Evolutionary conservation across 2,329 filamentous ascomycete genomes (phyloP).

Genomic region (Alternaria sp.): DNA sequence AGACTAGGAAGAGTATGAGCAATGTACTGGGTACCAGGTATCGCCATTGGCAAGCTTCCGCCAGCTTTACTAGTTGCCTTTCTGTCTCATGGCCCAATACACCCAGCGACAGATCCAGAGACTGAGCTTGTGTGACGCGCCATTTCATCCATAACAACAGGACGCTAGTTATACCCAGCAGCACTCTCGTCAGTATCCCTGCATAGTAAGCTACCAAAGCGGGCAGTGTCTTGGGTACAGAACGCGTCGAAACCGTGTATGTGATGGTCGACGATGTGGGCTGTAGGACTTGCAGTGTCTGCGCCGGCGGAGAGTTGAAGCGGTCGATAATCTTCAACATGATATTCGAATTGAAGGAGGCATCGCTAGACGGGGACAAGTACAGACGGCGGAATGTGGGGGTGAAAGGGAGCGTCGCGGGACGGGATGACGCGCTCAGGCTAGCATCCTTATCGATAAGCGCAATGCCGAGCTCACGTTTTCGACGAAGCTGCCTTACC

Average conservation of each 20-base stretch:
- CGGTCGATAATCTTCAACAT: slow-evolving; percentile 32
- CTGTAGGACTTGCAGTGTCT: slow-evolving; percentile 33
- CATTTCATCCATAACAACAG: slow-evolving; percentile 43
- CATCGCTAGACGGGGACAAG: not conserved
- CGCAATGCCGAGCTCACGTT: not conserved
- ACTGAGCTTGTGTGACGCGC: slow-evolving; percentile 10
- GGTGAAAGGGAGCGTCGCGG: not conserved
- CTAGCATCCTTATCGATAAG: slow-evolving; percentile 9
- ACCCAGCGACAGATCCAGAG: slow-evolving; percentile 6
- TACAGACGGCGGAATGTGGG: slow-evolving; percentile 6
- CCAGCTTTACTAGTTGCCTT: slow-evolving; percentile 39
- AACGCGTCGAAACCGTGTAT: slow-evolving; percentile 87
- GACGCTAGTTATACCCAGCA: slow-evolving; percentile 52
- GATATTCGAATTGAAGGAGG: not conserved
- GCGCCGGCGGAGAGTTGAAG: slow-evolving; percentile 35
- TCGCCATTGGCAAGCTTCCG: slow-evolving; percentile 52
- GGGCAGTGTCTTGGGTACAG: slow-evolving; percentile 56
- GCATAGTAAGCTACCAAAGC: slow-evolving; percentile 54
- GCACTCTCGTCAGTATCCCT: slow-evolving; percentile 53
- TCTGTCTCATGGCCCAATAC: slow-evolving; percentile 12
- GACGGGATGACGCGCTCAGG: slow-evolving; percentile 16
- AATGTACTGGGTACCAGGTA: slow-evolving; percentile 50
- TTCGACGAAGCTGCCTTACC: not conserved
- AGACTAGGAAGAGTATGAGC: slow-evolving; percentile 53
- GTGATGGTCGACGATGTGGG: slow-evolving; percentile 83